phyloP scores from a whole-genome alignment of 306 rosid species.

The Inga leiocalycina region DNA sequence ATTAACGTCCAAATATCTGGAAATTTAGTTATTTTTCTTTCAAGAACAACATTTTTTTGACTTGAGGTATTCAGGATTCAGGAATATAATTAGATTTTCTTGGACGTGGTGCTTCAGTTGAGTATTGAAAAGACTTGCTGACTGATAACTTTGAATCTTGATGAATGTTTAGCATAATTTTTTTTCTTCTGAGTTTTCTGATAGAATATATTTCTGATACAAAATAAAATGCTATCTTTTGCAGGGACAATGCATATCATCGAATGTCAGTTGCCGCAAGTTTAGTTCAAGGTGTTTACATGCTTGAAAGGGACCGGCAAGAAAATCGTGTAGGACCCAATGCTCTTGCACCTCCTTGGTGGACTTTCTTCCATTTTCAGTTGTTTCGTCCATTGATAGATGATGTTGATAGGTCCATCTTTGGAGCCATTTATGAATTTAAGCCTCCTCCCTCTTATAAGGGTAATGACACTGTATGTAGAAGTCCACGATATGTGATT shows the following conservation, averaged over 20 bases:
- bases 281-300: slow-evolving; percentile 89
- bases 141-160: background rate
- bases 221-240: slow-evolving; percentile 12
- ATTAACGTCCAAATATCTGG: slow-evolving; percentile 3
- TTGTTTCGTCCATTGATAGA: slow-evolving; percentile 67
- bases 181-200: slow-evolving; percentile 7
- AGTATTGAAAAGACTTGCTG: slow-evolving; percentile 10
- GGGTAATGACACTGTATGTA: slow-evolving; percentile 44
- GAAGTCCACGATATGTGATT: slow-evolving; percentile 69
- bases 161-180: background rate
- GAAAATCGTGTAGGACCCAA: slow-evolving; percentile 57
- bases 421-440: slow-evolving; percentile 84
- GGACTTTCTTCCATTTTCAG: slow-evolving; percentile 80
- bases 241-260: slow-evolving; percentile 73
- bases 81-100: background rate
- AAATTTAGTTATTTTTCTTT: background rate
- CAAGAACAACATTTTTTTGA: background rate
- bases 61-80: background rate
- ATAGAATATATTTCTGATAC: slow-evolving; percentile 20
- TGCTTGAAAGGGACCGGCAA: slow-evolving; percentile 81
- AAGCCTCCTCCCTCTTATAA: slow-evolving; percentile 65
- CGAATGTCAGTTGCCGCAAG: slow-evolving; percentile 82
- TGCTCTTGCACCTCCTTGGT: slow-evolving; percentile 89
- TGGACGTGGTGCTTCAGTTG: slow-evolving; percentile 7
- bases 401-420: slow-evolving; percentile 76